A percentile compares a stretch with the other conserved stretches of the same genome.
These are phyloP conservation scores for Tulasnella sp. DNA, from an alignment of 768 basidiomycete species.

Conservation along the genomic window DNA sequence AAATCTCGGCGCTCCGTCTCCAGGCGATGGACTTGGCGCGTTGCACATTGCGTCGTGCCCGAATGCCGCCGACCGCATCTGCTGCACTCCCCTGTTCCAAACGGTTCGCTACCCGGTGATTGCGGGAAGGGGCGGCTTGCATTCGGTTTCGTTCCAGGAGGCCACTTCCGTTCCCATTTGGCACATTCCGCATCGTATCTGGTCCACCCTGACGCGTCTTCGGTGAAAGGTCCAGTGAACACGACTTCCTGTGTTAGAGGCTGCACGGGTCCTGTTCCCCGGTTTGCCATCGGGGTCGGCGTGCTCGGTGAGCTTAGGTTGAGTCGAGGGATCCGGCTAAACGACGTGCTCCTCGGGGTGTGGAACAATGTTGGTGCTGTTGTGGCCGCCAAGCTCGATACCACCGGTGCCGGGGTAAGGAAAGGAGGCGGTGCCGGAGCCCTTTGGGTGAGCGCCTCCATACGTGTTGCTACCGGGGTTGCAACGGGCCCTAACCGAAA, in stretches of 20 bases:
- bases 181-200: neutral
- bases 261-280: neutral
- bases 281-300: neutral
- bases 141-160: neutral
- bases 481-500: neutral
- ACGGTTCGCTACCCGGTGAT: neutral
- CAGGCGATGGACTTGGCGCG: neutral
- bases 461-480: neutral
- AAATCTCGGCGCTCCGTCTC: conserved; percentile 3
- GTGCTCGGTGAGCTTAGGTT: neutral
- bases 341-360: neutral
- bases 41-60: neutral
- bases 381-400: neutral
- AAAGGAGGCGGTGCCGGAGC: neutral
- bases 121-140: neutral
- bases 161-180: neutral
- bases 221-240: neutral
- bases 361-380: neutral
- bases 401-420: neutral
- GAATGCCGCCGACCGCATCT: neutral
- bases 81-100: neutral
- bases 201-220: neutral
- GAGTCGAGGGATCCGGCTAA: neutral
- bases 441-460: neutral
- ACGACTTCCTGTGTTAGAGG: neutral